Evolutionary conservation across 2,329 filamentous ascomycete genomes (phyloP).

Genomic region (Paracoccidioides brasiliensis): DNA sequence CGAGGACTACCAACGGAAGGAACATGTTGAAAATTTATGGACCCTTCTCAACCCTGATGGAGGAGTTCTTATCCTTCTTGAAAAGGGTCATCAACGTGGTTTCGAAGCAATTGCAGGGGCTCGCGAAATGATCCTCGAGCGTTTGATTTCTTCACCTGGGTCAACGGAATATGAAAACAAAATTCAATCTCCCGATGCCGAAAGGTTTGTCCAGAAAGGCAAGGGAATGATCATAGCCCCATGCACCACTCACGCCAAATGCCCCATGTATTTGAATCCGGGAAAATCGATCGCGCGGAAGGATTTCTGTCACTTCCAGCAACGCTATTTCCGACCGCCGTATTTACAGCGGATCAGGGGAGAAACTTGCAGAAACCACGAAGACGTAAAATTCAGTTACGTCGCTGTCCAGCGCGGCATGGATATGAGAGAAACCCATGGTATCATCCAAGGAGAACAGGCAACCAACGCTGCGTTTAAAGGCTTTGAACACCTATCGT

Average conservation of each 20-base stretch:
- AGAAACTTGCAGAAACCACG: slow-evolving; percentile 59
- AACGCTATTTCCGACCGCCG: slow-evolving; percentile 71
- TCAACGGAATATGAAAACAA: slow-evolving; percentile 31
- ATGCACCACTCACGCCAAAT: slow-evolving; percentile 79
- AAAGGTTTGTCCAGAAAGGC: slow-evolving; percentile 34
- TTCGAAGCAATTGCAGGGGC: slow-evolving; percentile 87
- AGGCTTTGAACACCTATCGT: slow-evolving; percentile 48
- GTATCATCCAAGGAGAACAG: slow-evolving; percentile 39
- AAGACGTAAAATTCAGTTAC: slow-evolving; percentile 86
- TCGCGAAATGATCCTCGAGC: slow-evolving; percentile 62
- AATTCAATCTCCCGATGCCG: slow-evolving; percentile 19
- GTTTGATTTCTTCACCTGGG: slow-evolving; percentile 53
- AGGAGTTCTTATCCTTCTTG: slow-evolving; percentile 72
- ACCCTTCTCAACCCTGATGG: slow-evolving; percentile 68
- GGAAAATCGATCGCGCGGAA: slow-evolving; percentile 63
- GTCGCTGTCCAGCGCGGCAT: slow-evolving; percentile 69
- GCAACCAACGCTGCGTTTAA: slow-evolving; percentile 55
- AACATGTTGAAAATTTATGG: slow-evolving; percentile 81
- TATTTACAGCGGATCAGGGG: slow-evolving; percentile 69
- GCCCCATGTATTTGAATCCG: slow-evolving; percentile 71
- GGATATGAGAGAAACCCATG: slow-evolving; percentile 36
- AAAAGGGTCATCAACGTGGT: slow-evolving; percentile 81
- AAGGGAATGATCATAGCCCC: slow-evolving; percentile 49
- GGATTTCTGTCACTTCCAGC: slow-evolving; percentile 82
- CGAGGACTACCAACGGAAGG: slow-evolving; percentile 63